Evolutionary conservation across 331 rosid species (phyloP).

Genomic region (Malus hybrid): DNA sequence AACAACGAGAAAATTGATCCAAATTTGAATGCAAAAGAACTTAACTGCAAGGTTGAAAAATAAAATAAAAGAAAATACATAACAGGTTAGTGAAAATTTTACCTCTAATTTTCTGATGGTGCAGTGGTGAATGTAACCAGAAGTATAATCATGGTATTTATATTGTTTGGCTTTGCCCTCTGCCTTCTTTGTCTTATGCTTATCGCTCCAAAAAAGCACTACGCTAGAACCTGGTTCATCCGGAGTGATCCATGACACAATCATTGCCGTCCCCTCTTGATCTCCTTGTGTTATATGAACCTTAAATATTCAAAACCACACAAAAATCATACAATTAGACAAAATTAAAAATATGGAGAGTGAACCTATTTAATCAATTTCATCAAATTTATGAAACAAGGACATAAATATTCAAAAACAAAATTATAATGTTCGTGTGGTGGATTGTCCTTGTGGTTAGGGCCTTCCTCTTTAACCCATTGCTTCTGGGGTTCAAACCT

Average conservation of each 20-base stretch:
- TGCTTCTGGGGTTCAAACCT: too few species aligned
- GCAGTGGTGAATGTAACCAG: conserved; percentile 47
- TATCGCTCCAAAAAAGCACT: conserved; percentile 47
- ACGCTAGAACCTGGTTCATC: conserved; percentile 40
- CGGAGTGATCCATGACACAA: conserved; percentile 58
- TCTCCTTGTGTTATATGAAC: conserved; percentile 86
- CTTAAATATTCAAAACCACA: conserved; percentile 12
- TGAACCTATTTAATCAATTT: background rate
- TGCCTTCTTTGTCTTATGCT: conserved; percentile 24
- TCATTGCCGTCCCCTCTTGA: conserved; percentile 46
- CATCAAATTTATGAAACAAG: too few species aligned
- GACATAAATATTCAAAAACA: background rate
- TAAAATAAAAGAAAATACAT: background rate
- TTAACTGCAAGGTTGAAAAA: background rate
- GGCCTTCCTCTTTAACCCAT: too few species aligned
- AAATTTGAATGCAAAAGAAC: too few species aligned
- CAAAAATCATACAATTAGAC: conserved; percentile 7
- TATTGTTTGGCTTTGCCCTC: conserved; percentile 31
- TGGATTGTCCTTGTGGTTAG: too few species aligned
- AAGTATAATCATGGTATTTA: conserved; percentile 43
- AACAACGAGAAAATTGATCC: too few species aligned
- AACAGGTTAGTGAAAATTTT: background rate
- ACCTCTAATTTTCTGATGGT: conserved; percentile 19
- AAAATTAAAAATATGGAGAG: background rate
- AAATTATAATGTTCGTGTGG: background rate